A percentile compares a stretch with the other conserved stretches of the same genome.
Conservation (phyloP, 768 basidiomycete species). For the Saitozyma podzolica region DNA sequence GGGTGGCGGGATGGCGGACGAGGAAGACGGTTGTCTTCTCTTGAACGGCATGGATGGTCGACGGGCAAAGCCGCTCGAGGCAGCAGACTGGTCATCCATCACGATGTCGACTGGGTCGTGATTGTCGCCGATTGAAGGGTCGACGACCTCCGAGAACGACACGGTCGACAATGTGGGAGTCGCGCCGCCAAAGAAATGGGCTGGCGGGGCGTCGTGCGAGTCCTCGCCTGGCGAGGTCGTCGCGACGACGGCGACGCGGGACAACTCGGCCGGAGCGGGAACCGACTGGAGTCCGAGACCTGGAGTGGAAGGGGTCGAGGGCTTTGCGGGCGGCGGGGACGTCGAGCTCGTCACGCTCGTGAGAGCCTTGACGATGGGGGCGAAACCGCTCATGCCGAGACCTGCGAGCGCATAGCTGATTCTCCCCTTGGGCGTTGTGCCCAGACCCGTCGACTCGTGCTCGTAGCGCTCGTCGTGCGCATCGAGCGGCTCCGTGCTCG, state of each 20-base stretch:
- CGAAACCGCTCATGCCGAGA: slow-evolving; percentile 25
- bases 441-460: slow-evolving; percentile 8
- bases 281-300: slow-evolving; percentile 28
- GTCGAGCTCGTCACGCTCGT: slow-evolving; percentile 25
- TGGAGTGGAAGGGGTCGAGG: slow-evolving; percentile 1
- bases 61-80: slow-evolving; percentile 20
- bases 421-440: slow-evolving; percentile 42
- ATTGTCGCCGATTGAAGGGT: slow-evolving; percentile 26
- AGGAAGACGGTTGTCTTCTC: neutral
- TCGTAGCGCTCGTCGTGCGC: slow-evolving; percentile 16
- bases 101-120: slow-evolving; percentile 29
- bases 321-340: neutral
- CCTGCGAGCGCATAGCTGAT: slow-evolving; percentile 34
- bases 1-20: slow-evolving; percentile 1
- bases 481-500: slow-evolving; percentile 13
- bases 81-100: slow-evolving; percentile 30
- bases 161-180: slow-evolving; percentile 44
- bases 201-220: neutral
- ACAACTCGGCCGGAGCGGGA: slow-evolving; percentile 29
- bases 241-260: slow-evolving; percentile 29
- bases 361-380: slow-evolving; percentile 40
- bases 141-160: slow-evolving; percentile 40
- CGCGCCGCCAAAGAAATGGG: slow-evolving; percentile 26
- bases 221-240: slow-evolving; percentile 15
- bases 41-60: slow-evolving; percentile 10